Base-by-base conservation (phyloP, 768 basidiomycete species). In the Agaricus blazei region DNA sequence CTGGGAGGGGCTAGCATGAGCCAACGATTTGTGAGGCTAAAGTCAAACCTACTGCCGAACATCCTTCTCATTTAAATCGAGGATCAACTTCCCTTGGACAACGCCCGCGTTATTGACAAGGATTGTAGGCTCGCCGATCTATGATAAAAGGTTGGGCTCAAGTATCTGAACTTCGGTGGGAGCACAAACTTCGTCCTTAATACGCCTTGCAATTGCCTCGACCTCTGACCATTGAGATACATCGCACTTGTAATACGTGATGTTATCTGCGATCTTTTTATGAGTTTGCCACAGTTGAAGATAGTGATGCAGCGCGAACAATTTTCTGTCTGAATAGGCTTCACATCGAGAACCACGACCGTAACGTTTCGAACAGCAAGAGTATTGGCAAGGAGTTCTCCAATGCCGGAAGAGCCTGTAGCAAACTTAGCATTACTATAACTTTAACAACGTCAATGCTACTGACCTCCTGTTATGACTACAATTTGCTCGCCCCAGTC, bases 51-150 rank as follows among this genome's bases (percentile, higher is more conserved):
- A 97, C 96, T 93, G 86, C 60, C 82, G 73, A 44, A 98, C 69
- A 63, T 99, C 96, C 51, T 83, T 78, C 4, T 88, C 80, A 2
- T 70, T 73, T 56, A 97, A 74, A 63, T 98, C 94, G 11, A 95
- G 71, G 31, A 99, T 72, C 2, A 85, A 71, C 63, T 94, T 95
- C 26, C 94, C 93, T 70, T 94, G 90, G 26, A 90, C 91, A 55
- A 97, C 85, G 19, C 95, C 97, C 0, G 96, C 97, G 65, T 96
- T 98, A 72, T 98, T 98, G 62, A 99, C 76, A 24, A 99, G 72
- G 38, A 98, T 79, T 0, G 97, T 97, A 0, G 91, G 91, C 56
- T 89, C 79, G 3, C 92, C 95, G 51, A 96, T 77, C 91, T 95
- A 62, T 51, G 44, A 27, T 46, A 45, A 29, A 43, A 44, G 47